phyloP scores from a whole-genome alignment of 768 basidiomycete species.

The Serendipita vermifera region DNA sequence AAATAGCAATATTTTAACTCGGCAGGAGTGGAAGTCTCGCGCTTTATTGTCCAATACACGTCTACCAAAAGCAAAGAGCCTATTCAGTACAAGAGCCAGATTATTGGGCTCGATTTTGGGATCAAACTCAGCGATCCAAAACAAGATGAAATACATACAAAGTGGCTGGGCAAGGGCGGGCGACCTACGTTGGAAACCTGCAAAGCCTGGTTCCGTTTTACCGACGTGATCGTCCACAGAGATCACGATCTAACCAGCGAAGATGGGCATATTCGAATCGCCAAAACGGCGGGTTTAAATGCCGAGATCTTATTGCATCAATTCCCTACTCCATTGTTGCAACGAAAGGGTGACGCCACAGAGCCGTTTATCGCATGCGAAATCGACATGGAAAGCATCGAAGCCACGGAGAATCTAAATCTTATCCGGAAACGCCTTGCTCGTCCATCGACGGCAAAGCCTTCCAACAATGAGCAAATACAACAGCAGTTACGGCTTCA shows the following conservation, averaged over 20 bases:
- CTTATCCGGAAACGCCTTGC: background rate
- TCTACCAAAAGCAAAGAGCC: background rate
- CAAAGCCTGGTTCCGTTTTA: background rate
- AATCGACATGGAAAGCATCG: background rate
- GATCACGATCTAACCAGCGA: background rate
- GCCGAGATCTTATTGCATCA: background rate
- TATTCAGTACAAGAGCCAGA: slow-evolving; percentile 3
- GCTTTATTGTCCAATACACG: slow-evolving; percentile 3
- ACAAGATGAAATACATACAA: background rate
- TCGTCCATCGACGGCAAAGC: background rate
- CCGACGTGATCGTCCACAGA: background rate
- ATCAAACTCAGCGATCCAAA: background rate
- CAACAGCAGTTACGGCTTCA: slow-evolving; percentile 16
- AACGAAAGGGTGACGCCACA: background rate
- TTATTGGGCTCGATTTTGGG: background rate
- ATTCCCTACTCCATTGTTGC: background rate
- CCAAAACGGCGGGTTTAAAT: background rate
- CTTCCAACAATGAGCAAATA: background rate
- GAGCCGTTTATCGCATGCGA: background rate
- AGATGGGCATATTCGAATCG: background rate
- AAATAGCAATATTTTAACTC: background rate
- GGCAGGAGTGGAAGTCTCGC: background rate
- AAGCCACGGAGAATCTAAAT: slow-evolving; percentile 1
- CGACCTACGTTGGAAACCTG: background rate
- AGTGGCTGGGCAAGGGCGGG: background rate